phyloP scores from a whole-genome alignment of 2,329 filamentous ascomycete genomes.

The Aureobasidium sp. region DNA sequence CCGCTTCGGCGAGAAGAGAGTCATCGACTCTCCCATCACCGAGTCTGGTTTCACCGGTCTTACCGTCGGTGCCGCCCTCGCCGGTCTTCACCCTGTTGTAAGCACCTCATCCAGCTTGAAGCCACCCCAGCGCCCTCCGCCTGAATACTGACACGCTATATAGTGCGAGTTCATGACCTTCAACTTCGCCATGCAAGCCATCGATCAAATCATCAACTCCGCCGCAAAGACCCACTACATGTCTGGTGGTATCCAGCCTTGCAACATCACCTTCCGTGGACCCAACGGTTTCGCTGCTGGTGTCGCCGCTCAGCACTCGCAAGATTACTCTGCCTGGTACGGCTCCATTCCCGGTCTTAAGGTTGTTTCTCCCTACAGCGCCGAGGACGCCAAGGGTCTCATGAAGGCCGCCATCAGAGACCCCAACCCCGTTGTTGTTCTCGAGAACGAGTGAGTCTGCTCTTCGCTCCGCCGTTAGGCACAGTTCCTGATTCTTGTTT shows the following conservation, averaged over 20 bases:
- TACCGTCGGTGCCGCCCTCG: slow-evolving; percentile 88
- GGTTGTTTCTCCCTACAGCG: slow-evolving; percentile 92
- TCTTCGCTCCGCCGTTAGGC: background rate
- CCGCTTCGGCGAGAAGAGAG: slow-evolving; percentile 92
- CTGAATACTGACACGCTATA: slow-evolving; percentile 18
- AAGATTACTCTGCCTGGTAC: slow-evolving; percentile 99
- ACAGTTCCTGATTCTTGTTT: background rate
- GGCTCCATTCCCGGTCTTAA: slow-evolving; percentile 96
- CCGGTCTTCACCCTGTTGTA: slow-evolving; percentile 88
- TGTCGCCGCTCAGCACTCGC: slow-evolving; percentile 95
- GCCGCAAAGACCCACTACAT: slow-evolving; percentile 99
- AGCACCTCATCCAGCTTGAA: slow-evolving; percentile 32
- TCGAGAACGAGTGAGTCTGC: slow-evolving; percentile 44
- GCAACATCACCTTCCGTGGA: slow-evolving; percentile 98
- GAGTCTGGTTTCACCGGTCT: slow-evolving; percentile 93
- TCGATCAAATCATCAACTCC: slow-evolving; percentile 99
- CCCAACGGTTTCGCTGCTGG: slow-evolving; percentile 96
- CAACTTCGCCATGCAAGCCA: slow-evolving; percentile 99
- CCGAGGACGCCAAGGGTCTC: slow-evolving; percentile 96
- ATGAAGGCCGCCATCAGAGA: slow-evolving; percentile 97
- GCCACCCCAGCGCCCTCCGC: background rate
- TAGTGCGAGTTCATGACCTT: slow-evolving; percentile 99
- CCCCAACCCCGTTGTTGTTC: slow-evolving; percentile 84
- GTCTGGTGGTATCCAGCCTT: slow-evolving; percentile 98
- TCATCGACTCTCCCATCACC: slow-evolving; percentile 98